phyloP scores from a whole-genome alignment of 2,329 filamentous ascomycete genomes.

The Paecilomyces sp. region DNA sequence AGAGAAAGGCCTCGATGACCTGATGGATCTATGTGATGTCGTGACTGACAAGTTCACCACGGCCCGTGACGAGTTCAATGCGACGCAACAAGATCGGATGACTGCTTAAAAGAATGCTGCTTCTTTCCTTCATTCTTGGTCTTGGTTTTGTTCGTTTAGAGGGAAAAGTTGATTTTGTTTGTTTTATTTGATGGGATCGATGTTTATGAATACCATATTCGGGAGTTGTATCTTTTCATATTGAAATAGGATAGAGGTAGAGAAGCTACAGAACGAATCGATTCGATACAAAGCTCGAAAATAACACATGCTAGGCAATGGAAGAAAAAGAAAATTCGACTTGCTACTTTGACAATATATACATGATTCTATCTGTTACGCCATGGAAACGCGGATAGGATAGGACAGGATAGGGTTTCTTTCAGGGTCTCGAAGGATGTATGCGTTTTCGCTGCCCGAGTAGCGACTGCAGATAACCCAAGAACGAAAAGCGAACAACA shows the following conservation, averaged over 20 bases:
- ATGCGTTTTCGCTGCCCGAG: not conserved
- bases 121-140: not conserved
- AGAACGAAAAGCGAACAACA: not conserved
- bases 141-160: not conserved
- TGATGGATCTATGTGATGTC: slow-evolving; percentile 88
- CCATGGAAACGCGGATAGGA: not conserved
- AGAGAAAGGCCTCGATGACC: slow-evolving; percentile 79
- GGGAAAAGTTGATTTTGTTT: not conserved
- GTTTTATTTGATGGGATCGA: slow-evolving; percentile 3
- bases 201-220: slow-evolving; percentile 12
- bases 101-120: slow-evolving; percentile 15
- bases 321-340: not conserved
- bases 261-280: not conserved
- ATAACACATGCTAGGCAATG: not conserved
- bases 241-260: not conserved
- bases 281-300: not conserved
- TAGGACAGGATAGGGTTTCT: too few species aligned
- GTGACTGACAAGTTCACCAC: slow-evolving; percentile 81
- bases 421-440: not conserved
- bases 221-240: slow-evolving; percentile 13
- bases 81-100: slow-evolving; percentile 27
- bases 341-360: slow-evolving; percentile 4
- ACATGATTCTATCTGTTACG: slow-evolving; percentile 1
- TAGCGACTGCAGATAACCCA: not conserved
- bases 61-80: slow-evolving; percentile 56